A percentile compares a stretch with the other conserved stretches of the same genome.
These are phyloP conservation scores for Fusarium sp. DNA, from an alignment of 2,329 filamentous ascomycete genomes.

Conservation along the genomic window DNA sequence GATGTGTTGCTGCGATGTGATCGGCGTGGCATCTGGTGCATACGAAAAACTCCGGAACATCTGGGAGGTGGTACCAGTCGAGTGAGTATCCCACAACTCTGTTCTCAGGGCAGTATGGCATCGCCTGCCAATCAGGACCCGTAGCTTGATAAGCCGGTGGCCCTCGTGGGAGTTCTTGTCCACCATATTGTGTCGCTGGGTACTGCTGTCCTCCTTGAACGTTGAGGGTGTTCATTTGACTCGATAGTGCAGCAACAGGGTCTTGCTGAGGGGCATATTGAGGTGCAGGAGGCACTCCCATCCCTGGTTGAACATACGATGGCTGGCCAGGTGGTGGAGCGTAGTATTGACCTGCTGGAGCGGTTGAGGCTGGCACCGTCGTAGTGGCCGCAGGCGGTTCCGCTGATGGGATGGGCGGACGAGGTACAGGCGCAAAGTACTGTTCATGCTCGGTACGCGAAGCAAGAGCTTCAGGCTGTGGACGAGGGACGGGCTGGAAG, in stretches of 20 bases:
- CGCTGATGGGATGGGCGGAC: background rate
- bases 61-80: slow-evolving; percentile 48
- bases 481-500: background rate
- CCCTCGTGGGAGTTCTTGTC: slow-evolving; percentile 12
- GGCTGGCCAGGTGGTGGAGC: background rate
- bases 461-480: background rate
- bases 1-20: slow-evolving; percentile 47
- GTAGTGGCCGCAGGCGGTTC: background rate
- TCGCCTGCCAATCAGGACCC: slow-evolving; percentile 38
- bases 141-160: slow-evolving; percentile 29
- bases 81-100: slow-evolving; percentile 45
- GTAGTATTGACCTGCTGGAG: background rate
- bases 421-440: background rate
- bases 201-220: background rate
- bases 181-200: background rate
- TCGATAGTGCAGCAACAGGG: slow-evolving; percentile 13
- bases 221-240: slow-evolving; percentile 33
- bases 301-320: background rate
- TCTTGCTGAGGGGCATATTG: slow-evolving; percentile 1
- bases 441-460: background rate
- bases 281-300: background rate
- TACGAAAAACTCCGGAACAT: slow-evolving; percentile 48
- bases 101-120: slow-evolving; percentile 46
- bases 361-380: background rate
- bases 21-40: slow-evolving; percentile 57